These are phyloP conservation scores for Blastobotrys serpentis DNA, from an alignment of 1,139 yeast genomes.

Conservation along the genomic window DNA sequence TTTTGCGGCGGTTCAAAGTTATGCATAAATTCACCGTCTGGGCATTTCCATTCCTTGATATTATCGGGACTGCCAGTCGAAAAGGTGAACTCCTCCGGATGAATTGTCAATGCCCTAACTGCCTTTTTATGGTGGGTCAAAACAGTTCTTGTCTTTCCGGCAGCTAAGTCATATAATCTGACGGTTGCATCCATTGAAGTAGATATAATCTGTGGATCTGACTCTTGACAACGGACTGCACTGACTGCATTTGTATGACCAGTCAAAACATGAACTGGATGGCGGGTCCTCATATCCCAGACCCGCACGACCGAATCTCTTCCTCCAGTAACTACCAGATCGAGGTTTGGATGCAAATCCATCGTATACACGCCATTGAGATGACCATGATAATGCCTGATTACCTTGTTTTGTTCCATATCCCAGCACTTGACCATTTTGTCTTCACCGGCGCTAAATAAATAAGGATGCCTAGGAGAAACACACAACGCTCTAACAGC, in stretches of 20 bases:
- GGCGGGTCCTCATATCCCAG: constrained; percentile 89
- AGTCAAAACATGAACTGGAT: constrained; percentile 69
- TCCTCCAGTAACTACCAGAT: constrained; percentile 85
- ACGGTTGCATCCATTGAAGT: constrained; percentile 85
- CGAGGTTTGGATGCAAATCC: constrained; percentile 83
- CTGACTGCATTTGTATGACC: constrained; percentile 83
- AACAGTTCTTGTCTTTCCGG: constrained; percentile 58
- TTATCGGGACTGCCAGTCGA: constrained; percentile 80
- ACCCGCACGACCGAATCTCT: constrained; percentile 82
- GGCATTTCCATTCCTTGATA: constrained; percentile 79
- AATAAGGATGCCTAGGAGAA: constrained; percentile 75
- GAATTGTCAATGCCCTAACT: constrained; percentile 68
- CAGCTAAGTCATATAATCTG: constrained; percentile 81
- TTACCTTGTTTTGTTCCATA: constrained; percentile 76
- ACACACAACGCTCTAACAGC: constrained; percentile 75
- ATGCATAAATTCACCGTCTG: constrained; percentile 69
- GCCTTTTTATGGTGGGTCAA: constrained; percentile 84
- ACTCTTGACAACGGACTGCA: constrained; percentile 61
- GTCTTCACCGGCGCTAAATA: constrained; percentile 93
- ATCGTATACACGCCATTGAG: constrained; percentile 83
- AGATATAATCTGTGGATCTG: constrained; percentile 83
- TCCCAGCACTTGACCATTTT: constrained; percentile 97
- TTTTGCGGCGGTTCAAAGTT: constrained; percentile 49
- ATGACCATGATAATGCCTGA: constrained; percentile 92
- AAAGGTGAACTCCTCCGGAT: constrained; percentile 72